These are phyloP conservation scores for Capsella rubella DNA, from an alignment of 441 rosid species.

Conservation along the genomic window DNA sequence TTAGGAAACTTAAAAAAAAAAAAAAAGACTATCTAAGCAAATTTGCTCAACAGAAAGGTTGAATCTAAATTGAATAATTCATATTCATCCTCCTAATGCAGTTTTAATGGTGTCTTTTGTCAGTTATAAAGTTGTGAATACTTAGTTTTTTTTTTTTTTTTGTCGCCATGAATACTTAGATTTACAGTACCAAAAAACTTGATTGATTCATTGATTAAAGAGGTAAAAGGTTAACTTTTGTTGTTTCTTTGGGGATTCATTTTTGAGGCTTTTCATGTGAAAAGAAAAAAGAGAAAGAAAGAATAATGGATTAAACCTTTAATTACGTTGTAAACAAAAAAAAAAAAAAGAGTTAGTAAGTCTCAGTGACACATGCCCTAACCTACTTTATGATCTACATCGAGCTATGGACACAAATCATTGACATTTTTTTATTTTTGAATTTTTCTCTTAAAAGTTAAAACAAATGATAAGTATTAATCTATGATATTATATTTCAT, in stretches of 20 bases:
- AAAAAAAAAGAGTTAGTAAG: neutral
- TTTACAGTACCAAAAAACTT: conserved; percentile 46
- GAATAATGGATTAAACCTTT: neutral
- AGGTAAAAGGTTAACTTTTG: conserved; percentile 23
- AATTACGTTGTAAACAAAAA: neutral
- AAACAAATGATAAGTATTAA: conserved; percentile 17
- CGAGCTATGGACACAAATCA: conserved; percentile 47
- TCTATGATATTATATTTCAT: conserved; percentile 19
- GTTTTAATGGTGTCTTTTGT: neutral
- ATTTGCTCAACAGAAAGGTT: neutral
- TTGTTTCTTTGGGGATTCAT: neutral
- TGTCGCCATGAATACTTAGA: neutral
- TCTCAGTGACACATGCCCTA: conserved; percentile 48
- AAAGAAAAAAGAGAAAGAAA: neutral
- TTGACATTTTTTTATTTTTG: conserved; percentile 31
- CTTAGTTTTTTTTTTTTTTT: conserved; percentile 25
- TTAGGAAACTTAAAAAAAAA: neutral
- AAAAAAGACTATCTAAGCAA: neutral
- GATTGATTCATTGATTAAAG: conserved; percentile 70
- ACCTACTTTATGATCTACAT: conserved; percentile 45
- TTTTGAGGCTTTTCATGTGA: conserved; percentile 31
- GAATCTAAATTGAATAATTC: neutral
- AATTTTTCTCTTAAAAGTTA: neutral
- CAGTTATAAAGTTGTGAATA: neutral
- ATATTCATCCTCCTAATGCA: neutral